These are phyloP conservation scores for Syzygium malaccense DNA, from an alignment of 441 rosid genomes.

Conservation along the genomic window DNA sequence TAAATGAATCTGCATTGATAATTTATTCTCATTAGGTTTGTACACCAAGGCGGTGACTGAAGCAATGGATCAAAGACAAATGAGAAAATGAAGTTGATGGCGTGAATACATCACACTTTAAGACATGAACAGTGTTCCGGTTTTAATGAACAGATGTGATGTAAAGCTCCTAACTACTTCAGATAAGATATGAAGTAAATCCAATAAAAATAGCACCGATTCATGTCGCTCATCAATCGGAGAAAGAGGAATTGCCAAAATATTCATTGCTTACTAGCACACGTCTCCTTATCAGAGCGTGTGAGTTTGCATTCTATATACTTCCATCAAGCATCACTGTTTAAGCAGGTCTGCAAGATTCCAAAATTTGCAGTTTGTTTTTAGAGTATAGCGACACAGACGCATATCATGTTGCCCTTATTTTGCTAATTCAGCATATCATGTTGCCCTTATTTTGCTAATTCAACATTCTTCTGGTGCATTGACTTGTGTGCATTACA, in stretches of 20 bases:
- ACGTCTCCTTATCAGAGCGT: background rate
- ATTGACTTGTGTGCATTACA: background rate
- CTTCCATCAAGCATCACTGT: background rate
- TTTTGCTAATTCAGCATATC: background rate
- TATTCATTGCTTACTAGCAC: background rate
- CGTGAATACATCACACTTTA: background rate
- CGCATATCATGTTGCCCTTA: background rate
- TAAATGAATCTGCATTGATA: slow-evolving; percentile 29
- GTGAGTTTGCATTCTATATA: background rate
- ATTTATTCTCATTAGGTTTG: background rate
- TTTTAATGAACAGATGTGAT: background rate
- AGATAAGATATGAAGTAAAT: background rate
- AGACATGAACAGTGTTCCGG: background rate
- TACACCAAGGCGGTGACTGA: background rate
- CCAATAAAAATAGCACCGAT: background rate
- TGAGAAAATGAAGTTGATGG: background rate
- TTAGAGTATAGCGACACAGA: background rate
- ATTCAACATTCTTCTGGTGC: background rate
- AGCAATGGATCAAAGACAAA: background rate
- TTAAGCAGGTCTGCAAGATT: background rate
- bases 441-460: background rate
- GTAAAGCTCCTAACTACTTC: background rate
- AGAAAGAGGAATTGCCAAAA: background rate
- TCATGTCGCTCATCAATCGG: background rate
- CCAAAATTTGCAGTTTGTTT: background rate